phyloP scores from a whole-genome alignment of 2,329 filamentous ascomycete genomes.

The Diaporthe citriasiana region DNA sequence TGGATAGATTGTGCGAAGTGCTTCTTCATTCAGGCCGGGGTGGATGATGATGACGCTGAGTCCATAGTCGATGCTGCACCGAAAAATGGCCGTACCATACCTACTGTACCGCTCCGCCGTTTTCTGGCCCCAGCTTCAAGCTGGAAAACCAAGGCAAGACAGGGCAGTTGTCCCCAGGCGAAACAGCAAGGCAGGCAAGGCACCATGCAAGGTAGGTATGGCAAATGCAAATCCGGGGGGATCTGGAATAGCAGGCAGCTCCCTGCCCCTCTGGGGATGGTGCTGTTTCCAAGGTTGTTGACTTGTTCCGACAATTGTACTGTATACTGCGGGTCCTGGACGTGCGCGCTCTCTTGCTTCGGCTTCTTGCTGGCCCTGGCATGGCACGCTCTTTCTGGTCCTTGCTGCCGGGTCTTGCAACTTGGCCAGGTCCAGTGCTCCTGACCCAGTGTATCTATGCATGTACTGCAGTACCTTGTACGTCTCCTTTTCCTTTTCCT shows the following conservation, averaged over 20 bases:
- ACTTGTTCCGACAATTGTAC: slow-evolving; percentile 25
- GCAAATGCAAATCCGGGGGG: slow-evolving; percentile 23
- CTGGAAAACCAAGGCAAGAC: slow-evolving; percentile 15
- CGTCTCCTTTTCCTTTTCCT: not conserved
- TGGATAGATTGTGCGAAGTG: not conserved
- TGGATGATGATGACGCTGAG: slow-evolving; percentile 12
- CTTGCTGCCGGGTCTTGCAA: not conserved
- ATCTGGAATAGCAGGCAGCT: slow-evolving; percentile 3
- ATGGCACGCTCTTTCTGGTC: not conserved
- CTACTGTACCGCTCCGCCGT: not conserved
- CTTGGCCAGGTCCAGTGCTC: slow-evolving; percentile 10
- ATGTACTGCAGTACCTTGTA: not conserved
- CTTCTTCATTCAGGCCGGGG: not conserved
- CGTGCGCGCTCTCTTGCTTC: not conserved
- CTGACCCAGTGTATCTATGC: not conserved
- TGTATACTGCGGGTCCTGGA: slow-evolving; percentile 27
- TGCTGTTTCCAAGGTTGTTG: slow-evolving; percentile 26
- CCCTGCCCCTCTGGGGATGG: slow-evolving; percentile 28
- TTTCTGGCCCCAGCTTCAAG: not conserved
- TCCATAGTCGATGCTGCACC: not conserved
- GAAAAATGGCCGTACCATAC: not conserved
- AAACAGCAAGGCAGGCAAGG: not conserved
- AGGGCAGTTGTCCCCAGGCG: not conserved
- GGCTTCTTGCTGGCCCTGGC: not conserved
- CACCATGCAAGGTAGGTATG: slow-evolving; percentile 14